Conservation (phyloP, 768 basidiomycete genomes). For the Floccularia luteovirens region DNA sequence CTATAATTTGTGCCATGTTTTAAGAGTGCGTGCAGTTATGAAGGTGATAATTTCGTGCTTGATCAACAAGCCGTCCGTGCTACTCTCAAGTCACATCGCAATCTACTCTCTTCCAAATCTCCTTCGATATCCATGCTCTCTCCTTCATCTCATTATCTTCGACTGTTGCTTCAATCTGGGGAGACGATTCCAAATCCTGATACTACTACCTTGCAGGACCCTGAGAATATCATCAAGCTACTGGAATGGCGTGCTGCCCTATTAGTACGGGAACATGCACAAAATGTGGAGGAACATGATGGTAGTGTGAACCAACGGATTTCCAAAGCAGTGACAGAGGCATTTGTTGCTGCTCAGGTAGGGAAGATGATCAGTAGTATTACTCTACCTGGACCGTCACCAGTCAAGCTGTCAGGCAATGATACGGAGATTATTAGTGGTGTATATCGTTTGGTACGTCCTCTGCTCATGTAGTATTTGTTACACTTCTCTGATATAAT, state of each 20-base stretch:
- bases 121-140: conserved; percentile 25
- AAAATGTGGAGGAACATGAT: conserved; percentile 32
- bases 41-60: conserved; percentile 76
- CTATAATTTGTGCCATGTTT: background rate
- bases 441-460: conserved; percentile 38
- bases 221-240: conserved; percentile 32
- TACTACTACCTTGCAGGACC: conserved; percentile 23
- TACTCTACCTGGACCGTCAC: background rate
- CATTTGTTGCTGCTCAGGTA: conserved; percentile 55
- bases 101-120: conserved; percentile 19
- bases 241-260: conserved; percentile 64
- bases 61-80: conserved; percentile 70
- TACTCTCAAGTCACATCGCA: conserved; percentile 51
- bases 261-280: conserved; percentile 39
- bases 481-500: background rate
- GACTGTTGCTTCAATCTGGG: conserved; percentile 28
- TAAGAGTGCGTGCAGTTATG: conserved; percentile 34
- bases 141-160: conserved; percentile 48
- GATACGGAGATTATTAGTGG: conserved; percentile 21
- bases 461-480: no score
- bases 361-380: conserved; percentile 36
- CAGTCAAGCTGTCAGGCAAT: conserved; percentile 12
- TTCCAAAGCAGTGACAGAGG: conserved; percentile 58
- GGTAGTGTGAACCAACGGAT: conserved; percentile 51
- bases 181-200: conserved; percentile 12